Evolutionary conservation across 169 alveolate genomes (phyloP).

Genomic region (Perkinsus olseni): DNA sequence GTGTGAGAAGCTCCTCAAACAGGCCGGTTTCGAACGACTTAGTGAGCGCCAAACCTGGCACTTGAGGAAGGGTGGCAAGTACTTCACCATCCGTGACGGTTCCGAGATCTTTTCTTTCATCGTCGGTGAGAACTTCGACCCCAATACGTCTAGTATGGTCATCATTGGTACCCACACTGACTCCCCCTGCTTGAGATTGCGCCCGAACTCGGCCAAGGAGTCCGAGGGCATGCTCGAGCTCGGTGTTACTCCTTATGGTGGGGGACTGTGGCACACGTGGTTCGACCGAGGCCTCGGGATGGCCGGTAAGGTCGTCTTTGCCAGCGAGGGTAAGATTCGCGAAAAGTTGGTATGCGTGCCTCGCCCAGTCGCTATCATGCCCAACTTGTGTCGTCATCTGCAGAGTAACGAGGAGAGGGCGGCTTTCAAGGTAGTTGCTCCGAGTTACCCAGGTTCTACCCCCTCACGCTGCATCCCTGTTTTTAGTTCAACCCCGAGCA

Average conservation of each 20-base stretch:
- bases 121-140: neutral
- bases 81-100: neutral
- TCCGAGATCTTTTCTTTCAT: neutral
- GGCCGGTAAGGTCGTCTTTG: slow-evolving; percentile 81
- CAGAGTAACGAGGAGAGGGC: slow-evolving; percentile 68
- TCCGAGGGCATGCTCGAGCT: slow-evolving; percentile 44
- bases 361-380: slow-evolving; percentile 79
- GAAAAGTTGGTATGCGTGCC: neutral
- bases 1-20: neutral
- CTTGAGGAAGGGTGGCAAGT: neutral
- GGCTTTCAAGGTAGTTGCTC: slow-evolving; percentile 42
- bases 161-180: slow-evolving; percentile 74
- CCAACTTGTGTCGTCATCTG: slow-evolving; percentile 85
- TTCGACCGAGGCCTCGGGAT: slow-evolving; percentile 87
- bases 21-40: neutral
- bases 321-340: slow-evolving; percentile 24
- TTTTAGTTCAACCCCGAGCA: slow-evolving; percentile 34
- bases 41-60: neutral
- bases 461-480: neutral
- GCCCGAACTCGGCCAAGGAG: slow-evolving; percentile 54
- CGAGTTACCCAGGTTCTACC: neutral
- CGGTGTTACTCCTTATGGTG: slow-evolving; percentile 85
- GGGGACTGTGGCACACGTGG: slow-evolving; percentile 96
- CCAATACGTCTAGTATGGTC: neutral
- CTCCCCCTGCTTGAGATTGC: slow-evolving; percentile 82